These are phyloP conservation scores for Cichorium intybus DNA, from an alignment of 140 eudicot species.

Conservation along the genomic window DNA sequence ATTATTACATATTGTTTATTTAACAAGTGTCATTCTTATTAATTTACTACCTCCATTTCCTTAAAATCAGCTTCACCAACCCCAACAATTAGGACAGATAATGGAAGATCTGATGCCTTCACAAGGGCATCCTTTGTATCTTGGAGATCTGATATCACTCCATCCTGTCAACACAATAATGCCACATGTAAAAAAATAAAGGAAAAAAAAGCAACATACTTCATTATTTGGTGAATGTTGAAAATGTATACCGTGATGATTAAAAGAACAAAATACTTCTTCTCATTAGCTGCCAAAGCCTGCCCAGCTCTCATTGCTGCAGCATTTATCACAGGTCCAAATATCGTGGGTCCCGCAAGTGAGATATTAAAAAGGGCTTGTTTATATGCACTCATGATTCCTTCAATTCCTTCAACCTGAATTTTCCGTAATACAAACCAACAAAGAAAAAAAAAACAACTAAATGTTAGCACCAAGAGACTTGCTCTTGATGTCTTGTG, in stretches of 20 bases:
- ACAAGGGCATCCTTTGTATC: slow-evolving; percentile 98
- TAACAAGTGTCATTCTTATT: too few relatives aligned
- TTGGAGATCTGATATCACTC: slow-evolving; percentile 95
- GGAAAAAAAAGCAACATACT: neutral
- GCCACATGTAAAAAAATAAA: neutral
- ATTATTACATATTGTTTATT: too few relatives aligned
- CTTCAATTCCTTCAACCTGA: slow-evolving; percentile 94
- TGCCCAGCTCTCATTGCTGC: slow-evolving; percentile 77
- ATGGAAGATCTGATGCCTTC: slow-evolving; percentile 93
- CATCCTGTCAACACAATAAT: slow-evolving; percentile 56
- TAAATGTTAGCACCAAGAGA: neutral
- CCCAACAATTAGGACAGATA: slow-evolving; percentile 93
- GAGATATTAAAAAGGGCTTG: slow-evolving; percentile 87
- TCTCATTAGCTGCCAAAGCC: slow-evolving; percentile 58
- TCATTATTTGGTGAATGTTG: neutral
- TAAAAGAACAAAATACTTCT: slow-evolving; percentile 77
- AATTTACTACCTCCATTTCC: slow-evolving; percentile 90
- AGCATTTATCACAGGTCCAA: slow-evolving; percentile 75
- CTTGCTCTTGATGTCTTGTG: too few relatives aligned
- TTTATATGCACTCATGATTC: slow-evolving; percentile 75
- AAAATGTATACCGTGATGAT: slow-evolving; percentile 77
- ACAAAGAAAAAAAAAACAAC: neutral
- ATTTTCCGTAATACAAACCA: neutral
- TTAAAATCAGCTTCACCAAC: slow-evolving; percentile 98
- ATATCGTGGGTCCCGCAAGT: slow-evolving; percentile 95